A percentile compares a stretch with the other conserved stretches of the same genome.
Evolutionary conservation across 768 basidiomycete species (phyloP).

Genomic region (Cystobasidiopsis lactophilus): DNA sequence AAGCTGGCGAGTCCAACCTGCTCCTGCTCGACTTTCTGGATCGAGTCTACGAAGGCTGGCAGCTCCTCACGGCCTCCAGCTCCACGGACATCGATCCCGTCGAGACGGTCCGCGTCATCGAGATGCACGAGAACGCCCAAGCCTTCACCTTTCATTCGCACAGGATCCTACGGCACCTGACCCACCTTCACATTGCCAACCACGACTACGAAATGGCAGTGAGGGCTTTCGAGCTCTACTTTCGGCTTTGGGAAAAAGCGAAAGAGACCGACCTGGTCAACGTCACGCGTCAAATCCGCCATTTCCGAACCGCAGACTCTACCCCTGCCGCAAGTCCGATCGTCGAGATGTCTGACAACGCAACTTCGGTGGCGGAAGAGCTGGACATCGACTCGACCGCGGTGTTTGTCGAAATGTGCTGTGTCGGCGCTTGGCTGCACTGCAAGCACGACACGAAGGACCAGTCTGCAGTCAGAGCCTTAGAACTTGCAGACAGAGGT

Average conservation of each 20-base stretch:
- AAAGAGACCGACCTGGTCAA: conserved; percentile 36
- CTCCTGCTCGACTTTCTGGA: conserved; percentile 12
- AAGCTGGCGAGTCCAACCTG: conserved; percentile 12
- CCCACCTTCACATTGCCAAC: conserved; percentile 38
- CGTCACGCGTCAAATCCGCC: conserved; percentile 14
- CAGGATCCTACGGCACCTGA: conserved; percentile 62
- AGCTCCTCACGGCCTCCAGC: conserved; percentile 1
- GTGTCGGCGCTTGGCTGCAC: not conserved
- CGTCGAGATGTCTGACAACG: conserved; percentile 5
- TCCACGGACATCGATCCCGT: conserved; percentile 8
- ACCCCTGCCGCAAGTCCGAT: too few species aligned
- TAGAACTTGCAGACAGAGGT: not conserved
- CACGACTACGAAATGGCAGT: conserved; percentile 42
- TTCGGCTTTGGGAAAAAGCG: conserved; percentile 63
- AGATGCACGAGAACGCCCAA: conserved; percentile 87
- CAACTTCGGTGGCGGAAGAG: not conserved
- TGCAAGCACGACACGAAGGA: not conserved
- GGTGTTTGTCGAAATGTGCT: not conserved
- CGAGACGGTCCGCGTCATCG: conserved; percentile 4
- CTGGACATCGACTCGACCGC: not conserved
- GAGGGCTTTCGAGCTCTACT: conserved; percentile 56
- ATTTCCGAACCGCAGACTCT: conserved; percentile 17
- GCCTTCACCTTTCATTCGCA: conserved; percentile 83
- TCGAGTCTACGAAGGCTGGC: conserved; percentile 9
- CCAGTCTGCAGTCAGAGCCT: not conserved